These are phyloP conservation scores for Gymnopilus junonius DNA, from an alignment of 768 basidiomycete species.

Conservation along the genomic window DNA sequence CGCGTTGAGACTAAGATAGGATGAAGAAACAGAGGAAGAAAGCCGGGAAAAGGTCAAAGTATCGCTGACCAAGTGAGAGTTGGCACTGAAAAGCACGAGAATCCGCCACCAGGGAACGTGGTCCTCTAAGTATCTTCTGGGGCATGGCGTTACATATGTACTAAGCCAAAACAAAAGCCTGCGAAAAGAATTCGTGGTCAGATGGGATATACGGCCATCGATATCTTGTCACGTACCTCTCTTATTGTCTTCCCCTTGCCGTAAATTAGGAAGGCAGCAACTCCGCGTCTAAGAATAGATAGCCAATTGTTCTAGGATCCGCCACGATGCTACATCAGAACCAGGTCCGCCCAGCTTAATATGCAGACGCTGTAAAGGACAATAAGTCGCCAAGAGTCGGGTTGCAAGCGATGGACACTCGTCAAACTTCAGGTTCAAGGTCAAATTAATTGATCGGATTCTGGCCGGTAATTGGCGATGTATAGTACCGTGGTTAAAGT, in stretches of 20 bases:
- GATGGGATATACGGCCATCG: conserved; percentile 11
- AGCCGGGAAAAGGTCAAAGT: conserved; percentile 1
- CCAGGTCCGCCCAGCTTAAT: background rate
- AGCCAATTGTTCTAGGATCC: conserved; percentile 5
- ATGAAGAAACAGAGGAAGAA: background rate
- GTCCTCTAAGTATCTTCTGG: conserved; percentile 5
- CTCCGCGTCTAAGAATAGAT: conserved; percentile 6
- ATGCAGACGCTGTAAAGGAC: background rate
- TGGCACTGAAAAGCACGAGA: conserved; percentile 4
- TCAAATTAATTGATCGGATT: background rate
- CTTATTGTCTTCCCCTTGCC: conserved; percentile 10
- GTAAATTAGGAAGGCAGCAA: background rate
- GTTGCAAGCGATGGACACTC: background rate
- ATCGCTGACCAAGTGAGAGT: conserved; percentile 5
- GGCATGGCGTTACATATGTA: conserved; percentile 15
- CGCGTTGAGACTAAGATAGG: background rate
- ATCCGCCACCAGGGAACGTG: conserved; percentile 8
- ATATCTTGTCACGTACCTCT: background rate
- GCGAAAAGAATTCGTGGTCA: conserved; percentile 6
- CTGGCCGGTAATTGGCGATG: too few species aligned
- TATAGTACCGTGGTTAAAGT: background rate
- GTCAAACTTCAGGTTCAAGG: background rate
- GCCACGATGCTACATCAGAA: background rate
- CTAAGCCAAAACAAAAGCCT: conserved; percentile 22
- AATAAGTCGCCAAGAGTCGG: background rate